These are phyloP conservation scores for Yarrowia divulgata DNA, from an alignment of 805 yeast genomes.

Conservation along the genomic window DNA sequence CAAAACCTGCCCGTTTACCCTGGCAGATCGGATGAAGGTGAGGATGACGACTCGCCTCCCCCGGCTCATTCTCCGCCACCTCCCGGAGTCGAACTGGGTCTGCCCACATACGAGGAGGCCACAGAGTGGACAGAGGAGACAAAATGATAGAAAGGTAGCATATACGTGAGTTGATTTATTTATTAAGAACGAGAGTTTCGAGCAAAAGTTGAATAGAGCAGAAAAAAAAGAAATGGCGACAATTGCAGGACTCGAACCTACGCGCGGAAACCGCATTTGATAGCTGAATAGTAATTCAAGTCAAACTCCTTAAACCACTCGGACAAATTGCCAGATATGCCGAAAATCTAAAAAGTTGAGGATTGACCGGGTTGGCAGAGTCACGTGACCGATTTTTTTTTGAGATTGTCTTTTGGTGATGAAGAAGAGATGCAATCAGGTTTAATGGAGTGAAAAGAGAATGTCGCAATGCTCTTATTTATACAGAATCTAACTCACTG, in stretches of 20 bases:
- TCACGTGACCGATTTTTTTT: conserved; percentile 8
- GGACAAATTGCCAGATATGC: conserved; percentile 21
- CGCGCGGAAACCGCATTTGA: conserved; percentile 40
- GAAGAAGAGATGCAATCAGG: background rate
- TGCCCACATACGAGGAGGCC: conserved; percentile 36
- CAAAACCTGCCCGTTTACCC: conserved; percentile 32
- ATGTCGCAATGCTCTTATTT: no score
- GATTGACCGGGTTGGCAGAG: background rate
- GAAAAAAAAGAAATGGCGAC: conserved; percentile 20
- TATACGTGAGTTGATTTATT: conserved; percentile 13
- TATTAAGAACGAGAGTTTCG: background rate
- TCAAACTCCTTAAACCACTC: conserved; percentile 40
- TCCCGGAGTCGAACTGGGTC: conserved; percentile 8
- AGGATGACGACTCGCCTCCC: conserved; percentile 9
- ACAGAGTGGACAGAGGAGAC: conserved; percentile 25
- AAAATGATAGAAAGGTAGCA: conserved; percentile 23
- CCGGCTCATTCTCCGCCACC: conserved; percentile 23
- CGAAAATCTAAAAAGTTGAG: conserved; percentile 3
- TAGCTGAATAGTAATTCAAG: conserved; percentile 38
- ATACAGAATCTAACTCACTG: no score
- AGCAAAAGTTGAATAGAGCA: background rate
- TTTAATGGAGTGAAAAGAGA: background rate
- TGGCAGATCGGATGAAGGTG: conserved; percentile 16
- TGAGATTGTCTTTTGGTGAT: no score
- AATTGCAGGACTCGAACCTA: conserved; percentile 40